A percentile compares a stretch with the other conserved stretches of the same genome.
Evolutionary conservation across 345 rosid genomes (phyloP).

Genomic region (Iberis pinnata): DNA sequence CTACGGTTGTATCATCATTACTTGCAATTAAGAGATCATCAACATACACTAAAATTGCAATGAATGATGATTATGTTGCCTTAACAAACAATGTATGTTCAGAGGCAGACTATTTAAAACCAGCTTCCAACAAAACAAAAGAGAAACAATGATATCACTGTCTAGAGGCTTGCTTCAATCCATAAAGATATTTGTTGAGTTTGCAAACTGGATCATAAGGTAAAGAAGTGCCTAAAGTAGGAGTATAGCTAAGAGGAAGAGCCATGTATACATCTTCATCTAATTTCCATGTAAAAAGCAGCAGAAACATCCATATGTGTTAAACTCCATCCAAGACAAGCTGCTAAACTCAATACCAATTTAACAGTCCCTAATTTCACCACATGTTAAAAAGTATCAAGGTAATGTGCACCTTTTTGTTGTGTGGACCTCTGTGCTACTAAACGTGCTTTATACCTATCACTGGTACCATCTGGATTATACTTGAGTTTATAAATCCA

Average conservation of each 20-base stretch:
- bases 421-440: background rate
- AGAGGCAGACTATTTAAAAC: background rate
- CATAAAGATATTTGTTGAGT: too few species aligned
- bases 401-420: background rate
- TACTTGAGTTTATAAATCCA: too few species aligned
- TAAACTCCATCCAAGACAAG: background rate
- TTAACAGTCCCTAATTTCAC: background rate
- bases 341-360: background rate
- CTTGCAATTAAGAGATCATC: background rate
- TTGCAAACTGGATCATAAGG: too few species aligned
- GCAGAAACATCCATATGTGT: background rate
- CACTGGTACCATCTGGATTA: background rate
- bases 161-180: background rate
- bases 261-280: background rate
- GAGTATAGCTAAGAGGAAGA: background rate
- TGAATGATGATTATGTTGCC: rapidly evolving
- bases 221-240: too few species aligned
- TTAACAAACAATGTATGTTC: background rate
- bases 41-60: background rate
- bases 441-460: background rate
- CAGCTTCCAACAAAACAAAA: rapidly evolving
- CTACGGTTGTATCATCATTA: background rate
- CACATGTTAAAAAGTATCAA: background rate
- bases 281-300: background rate
- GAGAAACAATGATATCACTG: background rate